Evolutionary conservation across 768 basidiomycete genomes (phyloP), one percentile per base, ranked within the genome.

Genomic region (Leccinum aurantiacum): DNA sequence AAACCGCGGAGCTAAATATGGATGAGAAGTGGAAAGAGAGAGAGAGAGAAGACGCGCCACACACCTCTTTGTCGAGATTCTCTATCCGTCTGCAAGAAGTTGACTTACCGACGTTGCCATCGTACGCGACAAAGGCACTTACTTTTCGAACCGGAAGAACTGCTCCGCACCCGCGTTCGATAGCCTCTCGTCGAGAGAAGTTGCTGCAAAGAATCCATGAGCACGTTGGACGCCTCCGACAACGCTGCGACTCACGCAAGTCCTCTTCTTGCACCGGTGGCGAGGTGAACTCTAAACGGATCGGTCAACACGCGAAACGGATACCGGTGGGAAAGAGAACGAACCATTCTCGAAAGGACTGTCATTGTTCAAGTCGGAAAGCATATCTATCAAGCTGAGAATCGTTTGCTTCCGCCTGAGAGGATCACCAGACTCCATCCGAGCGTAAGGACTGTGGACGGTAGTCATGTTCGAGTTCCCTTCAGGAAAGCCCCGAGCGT

Each of bases 71-170:
- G 69, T 83, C 82, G 9, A 84, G 70, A 50, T 75, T 80, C 27
- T 77, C 76, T 52, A 84, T 72, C 7, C 79, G 76, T 63, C 83
- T 84, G 56, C 24, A 38, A 29, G 38, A 55, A 3, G 51, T 48
- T 62, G 24, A 59, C 61, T 44, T 55, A 53, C 60, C 11, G 47
- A 48, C 58, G 51, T n/a, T 51, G 41, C 35, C 35, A 56, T 33
- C 6, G 44, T 15, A 50, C 5, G 51, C 19, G 52, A 60, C 47
- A 19, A 47, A 29, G 27, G 15, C 14, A 63, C 77, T 14, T 53
- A 79, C 82, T 68, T 80, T 65, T 84, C 76, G 58, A 84, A 84
- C 52, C 67, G 74, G 54, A 75, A 69, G 69, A 84, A 84, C 14
- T 76, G 68, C 35, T 81, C 80, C 3, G 82, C 80, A 4, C 83